Base-by-base conservation (phyloP, 2,329 filamentous ascomycete genomes). In the Epicoccum nigrum region DNA sequence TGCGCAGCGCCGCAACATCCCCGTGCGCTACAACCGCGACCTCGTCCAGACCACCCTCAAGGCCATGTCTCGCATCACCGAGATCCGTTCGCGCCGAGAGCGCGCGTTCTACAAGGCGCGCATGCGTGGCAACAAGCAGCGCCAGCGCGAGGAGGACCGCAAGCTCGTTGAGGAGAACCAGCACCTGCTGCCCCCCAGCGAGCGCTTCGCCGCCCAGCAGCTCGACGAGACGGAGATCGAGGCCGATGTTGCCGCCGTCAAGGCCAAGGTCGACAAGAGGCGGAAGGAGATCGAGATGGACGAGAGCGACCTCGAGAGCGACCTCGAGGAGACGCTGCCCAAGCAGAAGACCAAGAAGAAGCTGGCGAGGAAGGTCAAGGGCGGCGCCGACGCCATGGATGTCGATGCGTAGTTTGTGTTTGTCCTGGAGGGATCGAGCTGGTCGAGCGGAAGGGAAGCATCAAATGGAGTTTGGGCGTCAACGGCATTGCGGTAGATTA, bases 1-100 rank as follows among this genome's bases (percentile, higher is more conserved):
- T 78, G 89, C 90, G 57, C 89, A 91, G 63, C 89, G 91, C 71
- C 89, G 94, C 80, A 97, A 99, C 81, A 85, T 95, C 25, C 94
- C 94, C 61, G 86, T 95, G 56, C 90, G 93, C 72, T 99, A 99
- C 85, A 90, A 97, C 84, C 88, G 94, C 75, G 90, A 96, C 65
- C 85, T 96, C 59, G 86, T 96, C 59, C 83, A 84, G 64, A 91
- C 89, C 69, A 97, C 94, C 13, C 82, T 97, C 75, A 86, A 89
- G 72, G 93, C 92, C 62, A 99, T 99, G 92, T 83, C 90, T 77
- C 85, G 93, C 59, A 87, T 97, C 65, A 81, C 84, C 67, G 92
- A 97, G 81, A 93, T 97, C 76, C 83, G 92, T 46, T 76, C 84
- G 51, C 85, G 86, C 71, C 84, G 94, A 71, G 93, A 97, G 82